Conservation (phyloP, 371 early-diverging fungal species). For the Mortierella sp. region DNA sequence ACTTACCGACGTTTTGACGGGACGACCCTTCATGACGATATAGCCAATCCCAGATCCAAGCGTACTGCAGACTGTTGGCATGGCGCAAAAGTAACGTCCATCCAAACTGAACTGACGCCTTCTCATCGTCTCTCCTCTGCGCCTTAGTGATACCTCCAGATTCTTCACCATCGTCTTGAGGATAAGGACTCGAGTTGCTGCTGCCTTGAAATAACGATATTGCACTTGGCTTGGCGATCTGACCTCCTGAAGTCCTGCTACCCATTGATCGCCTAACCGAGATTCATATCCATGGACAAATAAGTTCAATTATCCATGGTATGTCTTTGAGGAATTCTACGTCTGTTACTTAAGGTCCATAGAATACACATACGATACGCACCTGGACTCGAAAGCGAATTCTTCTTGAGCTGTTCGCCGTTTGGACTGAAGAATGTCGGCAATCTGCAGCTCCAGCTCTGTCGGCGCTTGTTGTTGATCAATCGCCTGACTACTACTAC, state of each 20-base stretch:
- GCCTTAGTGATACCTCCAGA: not conserved
- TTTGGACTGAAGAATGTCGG: constrained; percentile 39
- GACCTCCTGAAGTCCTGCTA: not conserved
- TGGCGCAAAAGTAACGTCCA: constrained; percentile 52
- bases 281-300: not conserved
- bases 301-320: no score
- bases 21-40: constrained; percentile 40
- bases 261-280: not conserved
- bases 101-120: constrained; percentile 43
- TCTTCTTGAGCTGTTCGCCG: not conserved
- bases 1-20: constrained; percentile 49
- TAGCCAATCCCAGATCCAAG: constrained; percentile 54
- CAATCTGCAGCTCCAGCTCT: constrained; percentile 45
- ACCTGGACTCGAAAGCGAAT: not conserved
- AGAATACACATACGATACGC: no score
- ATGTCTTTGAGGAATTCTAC: no score
- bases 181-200: not conserved
- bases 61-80: constrained; percentile 48
- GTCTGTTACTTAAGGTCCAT: no score
- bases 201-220: not conserved
- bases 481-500: not conserved
- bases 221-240: not conserved
- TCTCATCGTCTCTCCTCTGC: constrained; percentile 16
- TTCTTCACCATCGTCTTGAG: not conserved
- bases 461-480: not conserved